A percentile compares a stretch with the other conserved stretches of the same genome.
phyloP scores from a whole-genome alignment of 1,139 yeast genomes.

The Debaryomyces udenii region DNA sequence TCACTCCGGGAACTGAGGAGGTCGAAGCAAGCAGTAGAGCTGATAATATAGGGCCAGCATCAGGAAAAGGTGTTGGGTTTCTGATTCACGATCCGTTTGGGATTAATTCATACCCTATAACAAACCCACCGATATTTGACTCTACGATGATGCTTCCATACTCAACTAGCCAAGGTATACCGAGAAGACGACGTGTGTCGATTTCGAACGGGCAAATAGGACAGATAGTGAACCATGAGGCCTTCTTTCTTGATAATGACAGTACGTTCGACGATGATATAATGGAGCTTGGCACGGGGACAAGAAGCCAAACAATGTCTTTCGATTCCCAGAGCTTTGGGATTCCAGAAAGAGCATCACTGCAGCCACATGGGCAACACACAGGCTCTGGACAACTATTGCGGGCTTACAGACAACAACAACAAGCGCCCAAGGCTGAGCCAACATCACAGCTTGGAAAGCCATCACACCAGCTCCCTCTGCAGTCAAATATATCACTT shows the following conservation, averaged over 20 bases:
- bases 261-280: slow-evolving; percentile 20
- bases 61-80: slow-evolving; percentile 5
- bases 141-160: slow-evolving; percentile 50
- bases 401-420: not conserved
- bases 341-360: not conserved
- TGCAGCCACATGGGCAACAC: not conserved
- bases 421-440: not conserved
- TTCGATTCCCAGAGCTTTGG: not conserved
- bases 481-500: not conserved
- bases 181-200: slow-evolving; percentile 64
- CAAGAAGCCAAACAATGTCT: not conserved
- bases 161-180: slow-evolving; percentile 42
- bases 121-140: slow-evolving; percentile 68
- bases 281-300: not conserved
- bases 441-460: not conserved
- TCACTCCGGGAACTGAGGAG: not conserved
- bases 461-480: not conserved
- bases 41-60: not conserved
- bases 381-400: not conserved
- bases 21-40: too few relatives aligned
- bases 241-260: slow-evolving; percentile 34
- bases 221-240: slow-evolving; percentile 58
- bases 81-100: slow-evolving; percentile 41
- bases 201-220: slow-evolving; percentile 82
- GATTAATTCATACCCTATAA: slow-evolving; percentile 56